These are phyloP conservation scores for Termitomyces sp. DNA, from an alignment of 768 basidiomycete genomes.

Conservation along the genomic window DNA sequence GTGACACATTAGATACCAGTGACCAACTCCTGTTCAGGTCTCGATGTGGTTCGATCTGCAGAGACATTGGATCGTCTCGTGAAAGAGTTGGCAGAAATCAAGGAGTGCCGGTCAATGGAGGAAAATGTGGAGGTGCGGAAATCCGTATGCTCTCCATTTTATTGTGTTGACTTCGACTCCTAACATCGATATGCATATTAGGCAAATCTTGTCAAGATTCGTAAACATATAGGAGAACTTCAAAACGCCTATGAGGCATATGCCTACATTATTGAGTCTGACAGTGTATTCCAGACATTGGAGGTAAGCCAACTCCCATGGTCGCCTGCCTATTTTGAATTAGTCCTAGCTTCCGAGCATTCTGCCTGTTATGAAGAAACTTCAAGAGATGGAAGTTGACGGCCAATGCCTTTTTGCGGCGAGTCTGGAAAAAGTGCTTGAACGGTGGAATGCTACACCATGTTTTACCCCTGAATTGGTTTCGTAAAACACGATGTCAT, in stretches of 20 bases:
- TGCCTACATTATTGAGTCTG: conserved; percentile 5
- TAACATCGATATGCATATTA: neutral
- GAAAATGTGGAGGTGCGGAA: neutral
- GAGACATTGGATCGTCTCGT: conserved; percentile 3
- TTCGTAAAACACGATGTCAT: neutral
- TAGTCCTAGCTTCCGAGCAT: conserved; percentile 22
- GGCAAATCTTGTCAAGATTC: conserved; percentile 2
- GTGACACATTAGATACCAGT: too few relatives aligned
- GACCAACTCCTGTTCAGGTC: neutral
- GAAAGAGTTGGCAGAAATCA: neutral
- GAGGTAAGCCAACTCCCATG: neutral
- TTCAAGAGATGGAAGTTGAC: conserved; percentile 14
- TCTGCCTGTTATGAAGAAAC: conserved; percentile 12
- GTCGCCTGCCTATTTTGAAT: neutral
- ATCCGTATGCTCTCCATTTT: neutral
- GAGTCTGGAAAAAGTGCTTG: conserved; percentile 13
- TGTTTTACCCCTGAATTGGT: conserved; percentile 10
- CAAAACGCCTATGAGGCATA: conserved; percentile 14
- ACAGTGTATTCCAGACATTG: conserved; percentile 5
- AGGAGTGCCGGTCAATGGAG: neutral
- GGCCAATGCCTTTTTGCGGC: conserved; percentile 17
- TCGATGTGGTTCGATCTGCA: neutral
- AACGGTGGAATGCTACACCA: conserved; percentile 14
- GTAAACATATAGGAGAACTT: conserved; percentile 14
- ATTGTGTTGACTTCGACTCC: neutral